phyloP scores from a whole-genome alignment of 176 grass and related monocot genomes.

The Alopecurus myosuroides region DNA sequence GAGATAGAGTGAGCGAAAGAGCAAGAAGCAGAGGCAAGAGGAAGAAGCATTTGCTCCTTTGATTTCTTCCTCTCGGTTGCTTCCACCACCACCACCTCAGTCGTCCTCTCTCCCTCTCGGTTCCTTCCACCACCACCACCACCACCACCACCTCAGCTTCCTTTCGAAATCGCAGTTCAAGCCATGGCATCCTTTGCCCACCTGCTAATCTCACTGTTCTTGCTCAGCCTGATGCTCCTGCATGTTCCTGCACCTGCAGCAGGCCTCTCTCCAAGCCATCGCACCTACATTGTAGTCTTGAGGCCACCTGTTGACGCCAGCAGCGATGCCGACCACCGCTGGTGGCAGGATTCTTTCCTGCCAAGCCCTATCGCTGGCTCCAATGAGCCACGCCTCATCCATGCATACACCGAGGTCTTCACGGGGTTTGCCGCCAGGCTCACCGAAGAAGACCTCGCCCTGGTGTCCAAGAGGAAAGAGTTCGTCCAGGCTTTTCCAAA shows the following conservation, averaged over 20 bases:
- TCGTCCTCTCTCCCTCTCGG: not conserved
- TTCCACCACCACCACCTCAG: not conserved
- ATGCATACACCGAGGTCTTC: conserved; percentile 36
- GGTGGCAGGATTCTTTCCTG: not conserved
- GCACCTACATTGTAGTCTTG: not conserved
- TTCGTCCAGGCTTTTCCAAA: conserved; percentile 42
- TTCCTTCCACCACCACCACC: not conserved
- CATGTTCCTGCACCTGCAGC: not conserved
- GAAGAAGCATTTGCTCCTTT: not conserved
- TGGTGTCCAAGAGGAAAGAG: conserved; percentile 17
- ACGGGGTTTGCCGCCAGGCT: conserved; percentile 38
- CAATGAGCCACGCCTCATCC: not conserved
- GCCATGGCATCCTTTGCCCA: too few species aligned
- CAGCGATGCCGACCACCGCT: not conserved
- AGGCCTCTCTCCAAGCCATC: too few species aligned
- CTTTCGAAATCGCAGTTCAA: not conserved
- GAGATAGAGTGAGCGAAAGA: not conserved
- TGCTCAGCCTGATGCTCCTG: not conserved
- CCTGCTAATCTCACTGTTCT: not conserved
- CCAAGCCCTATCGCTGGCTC: not conserved
- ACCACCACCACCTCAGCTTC: too few species aligned
- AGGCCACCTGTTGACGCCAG: not conserved
- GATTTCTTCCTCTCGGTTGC: not conserved
- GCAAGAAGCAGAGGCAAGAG: not conserved
- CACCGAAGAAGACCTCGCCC: conserved; percentile 7